phyloP scores from a whole-genome alignment of 2,329 filamentous ascomycete genomes.

The Colletotrichum chlorophyti region DNA sequence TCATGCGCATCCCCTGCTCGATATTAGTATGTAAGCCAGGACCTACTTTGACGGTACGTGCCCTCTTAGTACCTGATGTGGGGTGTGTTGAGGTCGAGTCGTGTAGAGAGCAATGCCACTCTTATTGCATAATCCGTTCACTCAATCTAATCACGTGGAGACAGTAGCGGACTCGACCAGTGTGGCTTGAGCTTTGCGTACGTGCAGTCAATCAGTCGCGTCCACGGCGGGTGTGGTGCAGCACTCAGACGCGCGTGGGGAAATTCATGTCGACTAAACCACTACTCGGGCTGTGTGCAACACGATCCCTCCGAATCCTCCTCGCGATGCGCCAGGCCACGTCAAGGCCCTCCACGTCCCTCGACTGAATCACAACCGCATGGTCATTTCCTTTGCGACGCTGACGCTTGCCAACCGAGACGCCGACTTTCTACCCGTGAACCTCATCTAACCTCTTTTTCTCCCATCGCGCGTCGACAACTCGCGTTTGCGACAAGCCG shows the following conservation, averaged over 20 bases:
- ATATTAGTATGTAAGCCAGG: too few relatives aligned
- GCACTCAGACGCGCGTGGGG: constrained; percentile 23
- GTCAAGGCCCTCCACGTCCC: not conserved
- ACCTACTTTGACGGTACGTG: too few relatives aligned
- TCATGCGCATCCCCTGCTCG: too few relatives aligned
- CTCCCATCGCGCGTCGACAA: not conserved
- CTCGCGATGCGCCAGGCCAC: constrained; percentile 17
- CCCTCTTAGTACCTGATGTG: too few relatives aligned
- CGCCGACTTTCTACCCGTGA: not conserved
- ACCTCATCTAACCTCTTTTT: not conserved
- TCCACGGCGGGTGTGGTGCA: constrained; percentile 5
- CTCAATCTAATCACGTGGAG: constrained; percentile 3
- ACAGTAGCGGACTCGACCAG: too few relatives aligned
- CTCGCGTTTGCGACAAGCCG: constrained; percentile 9
- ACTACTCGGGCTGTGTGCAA: constrained; percentile 2
- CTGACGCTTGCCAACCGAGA: not conserved
- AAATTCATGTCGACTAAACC: not conserved
- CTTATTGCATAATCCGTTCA: too few relatives aligned
- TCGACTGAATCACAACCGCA: not conserved
- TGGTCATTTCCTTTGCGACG: not conserved
- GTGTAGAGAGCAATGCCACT: too few relatives aligned
- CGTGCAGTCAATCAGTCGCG: constrained; percentile 10
- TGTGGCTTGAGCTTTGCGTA: constrained; percentile 8
- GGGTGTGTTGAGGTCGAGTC: too few relatives aligned
- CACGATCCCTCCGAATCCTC: constrained; percentile 7